Percentiles rank a stretch among this genome's conserved stretches.
phyloP scores from a whole-genome alignment of 257 asterid genomes.

The Solanum clarkiae region DNA sequence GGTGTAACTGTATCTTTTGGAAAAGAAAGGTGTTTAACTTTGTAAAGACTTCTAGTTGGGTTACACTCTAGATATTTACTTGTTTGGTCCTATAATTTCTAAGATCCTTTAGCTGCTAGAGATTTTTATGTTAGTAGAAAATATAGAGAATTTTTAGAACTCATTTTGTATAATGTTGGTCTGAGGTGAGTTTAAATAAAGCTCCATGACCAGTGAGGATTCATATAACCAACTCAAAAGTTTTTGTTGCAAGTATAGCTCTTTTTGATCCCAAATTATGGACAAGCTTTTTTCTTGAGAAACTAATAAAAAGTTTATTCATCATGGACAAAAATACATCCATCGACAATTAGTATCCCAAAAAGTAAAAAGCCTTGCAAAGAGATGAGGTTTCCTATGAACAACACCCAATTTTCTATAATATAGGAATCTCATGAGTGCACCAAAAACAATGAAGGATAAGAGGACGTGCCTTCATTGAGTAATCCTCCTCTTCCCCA shows the following conservation, averaged over 20 bases:
- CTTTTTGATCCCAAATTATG: neutral
- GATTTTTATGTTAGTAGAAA: neutral
- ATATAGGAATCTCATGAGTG: neutral
- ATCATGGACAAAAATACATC: neutral
- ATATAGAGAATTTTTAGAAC: neutral
- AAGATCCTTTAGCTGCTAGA: neutral
- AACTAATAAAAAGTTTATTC: too few relatives aligned
- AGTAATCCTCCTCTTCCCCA: neutral
- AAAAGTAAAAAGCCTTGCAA: neutral
- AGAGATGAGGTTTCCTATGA: neutral
- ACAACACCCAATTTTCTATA: neutral
- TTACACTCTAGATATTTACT: neutral
- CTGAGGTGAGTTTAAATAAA: neutral
- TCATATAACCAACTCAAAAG: neutral
- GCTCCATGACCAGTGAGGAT: neutral
- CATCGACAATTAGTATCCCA: neutral
- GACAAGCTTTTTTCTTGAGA: neutral
- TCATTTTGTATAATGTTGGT: neutral
- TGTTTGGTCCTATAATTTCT: neutral
- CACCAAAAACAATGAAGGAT: neutral
- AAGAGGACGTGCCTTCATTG: neutral
- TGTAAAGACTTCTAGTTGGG: neutral
- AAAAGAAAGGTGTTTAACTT: neutral
- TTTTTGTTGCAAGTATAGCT: neutral
- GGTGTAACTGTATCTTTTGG: neutral